A percentile compares a stretch with the other conserved stretches of the same genome.
Conservation (phyloP, 1,284 basidiomycete species). For the Cerrena zonata region DNA sequence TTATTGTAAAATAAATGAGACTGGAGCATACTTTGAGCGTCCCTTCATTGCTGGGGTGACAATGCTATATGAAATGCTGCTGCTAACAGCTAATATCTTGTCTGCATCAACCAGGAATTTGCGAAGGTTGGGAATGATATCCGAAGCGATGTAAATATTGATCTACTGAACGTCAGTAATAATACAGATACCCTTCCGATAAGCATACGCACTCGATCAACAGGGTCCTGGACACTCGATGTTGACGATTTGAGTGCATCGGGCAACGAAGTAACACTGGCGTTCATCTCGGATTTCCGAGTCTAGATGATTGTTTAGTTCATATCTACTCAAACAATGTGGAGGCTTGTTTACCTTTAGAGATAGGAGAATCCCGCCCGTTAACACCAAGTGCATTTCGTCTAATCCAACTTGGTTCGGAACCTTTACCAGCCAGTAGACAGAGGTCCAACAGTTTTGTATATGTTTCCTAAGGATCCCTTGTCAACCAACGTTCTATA, state of each 20-base stretch:
- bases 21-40: constrained; percentile 49
- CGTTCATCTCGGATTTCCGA: constrained; percentile 49
- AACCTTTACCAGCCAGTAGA: constrained; percentile 69
- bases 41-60: constrained; percentile 76
- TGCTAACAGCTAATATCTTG: constrained; percentile 72
- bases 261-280: constrained; percentile 36
- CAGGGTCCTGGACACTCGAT: neutral
- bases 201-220: neutral
- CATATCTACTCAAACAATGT: neutral
- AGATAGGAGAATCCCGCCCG: constrained; percentile 65
- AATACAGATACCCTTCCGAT: neutral
- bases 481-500: no score
- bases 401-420: constrained; percentile 78
- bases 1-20: neutral
- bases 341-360: constrained; percentile 33
- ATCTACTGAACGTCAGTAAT: constrained; percentile 41
- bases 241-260: constrained; percentile 38
- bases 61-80: constrained; percentile 82
- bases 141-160: constrained; percentile 65
- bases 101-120: constrained; percentile 83
- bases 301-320: no score
- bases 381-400: constrained; percentile 48
- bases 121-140: constrained; percentile 72
- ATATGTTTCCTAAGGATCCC: constrained; percentile 83
- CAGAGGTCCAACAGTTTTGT: constrained; percentile 81